A percentile compares a stretch with the other conserved stretches of the same genome.
phyloP scores from a whole-genome alignment of 2,329 filamentous ascomycete genomes.

The Bipolaris oryzae region DNA sequence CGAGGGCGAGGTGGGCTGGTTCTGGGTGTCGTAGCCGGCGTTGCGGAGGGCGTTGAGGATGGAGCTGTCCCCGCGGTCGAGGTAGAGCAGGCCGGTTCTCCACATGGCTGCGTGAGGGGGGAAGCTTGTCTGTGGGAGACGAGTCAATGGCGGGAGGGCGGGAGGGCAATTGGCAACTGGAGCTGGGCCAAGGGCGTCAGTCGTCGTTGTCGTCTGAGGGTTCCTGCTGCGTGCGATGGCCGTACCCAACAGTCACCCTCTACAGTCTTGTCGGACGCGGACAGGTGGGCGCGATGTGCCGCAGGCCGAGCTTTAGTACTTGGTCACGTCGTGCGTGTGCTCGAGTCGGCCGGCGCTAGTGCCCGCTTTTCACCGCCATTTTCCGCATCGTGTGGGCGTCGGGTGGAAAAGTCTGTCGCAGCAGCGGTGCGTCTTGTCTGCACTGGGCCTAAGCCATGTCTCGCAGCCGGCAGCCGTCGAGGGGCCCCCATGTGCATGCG shows the following conservation, averaged over 20 bases:
- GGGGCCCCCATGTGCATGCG: conserved; percentile 2
- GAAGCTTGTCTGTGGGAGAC: too few species aligned
- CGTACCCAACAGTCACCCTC: conserved; percentile 23
- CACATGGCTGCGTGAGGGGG: conserved; percentile 18
- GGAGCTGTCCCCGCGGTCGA: conserved; percentile 31
- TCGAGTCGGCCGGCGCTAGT: conserved; percentile 16
- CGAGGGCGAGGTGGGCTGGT: conserved; percentile 21
- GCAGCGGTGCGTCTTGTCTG: conserved; percentile 13
- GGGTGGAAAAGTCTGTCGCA: conserved; percentile 14
- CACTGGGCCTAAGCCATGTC: conserved; percentile 3
- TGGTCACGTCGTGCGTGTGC: conserved; percentile 17
- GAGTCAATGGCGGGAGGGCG: too few species aligned
- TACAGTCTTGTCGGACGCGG: conserved; percentile 20
- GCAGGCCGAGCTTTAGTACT: conserved; percentile 23
- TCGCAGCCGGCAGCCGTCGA: background rate
- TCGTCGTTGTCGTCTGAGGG: conserved; percentile 21
- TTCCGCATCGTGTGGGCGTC: conserved; percentile 4
- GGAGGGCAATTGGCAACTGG: too few species aligned
- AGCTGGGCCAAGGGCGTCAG: background rate
- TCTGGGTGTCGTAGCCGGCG: conserved; percentile 26
- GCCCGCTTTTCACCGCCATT: conserved; percentile 24
- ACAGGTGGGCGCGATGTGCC: conserved; percentile 20
- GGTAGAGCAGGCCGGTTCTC: conserved; percentile 30
- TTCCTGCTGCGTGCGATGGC: conserved; percentile 18
- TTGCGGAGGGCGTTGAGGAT: conserved; percentile 28